phyloP scores from a whole-genome alignment of 2,329 filamentous ascomycete genomes.

The Orbilia brochopaga region DNA sequence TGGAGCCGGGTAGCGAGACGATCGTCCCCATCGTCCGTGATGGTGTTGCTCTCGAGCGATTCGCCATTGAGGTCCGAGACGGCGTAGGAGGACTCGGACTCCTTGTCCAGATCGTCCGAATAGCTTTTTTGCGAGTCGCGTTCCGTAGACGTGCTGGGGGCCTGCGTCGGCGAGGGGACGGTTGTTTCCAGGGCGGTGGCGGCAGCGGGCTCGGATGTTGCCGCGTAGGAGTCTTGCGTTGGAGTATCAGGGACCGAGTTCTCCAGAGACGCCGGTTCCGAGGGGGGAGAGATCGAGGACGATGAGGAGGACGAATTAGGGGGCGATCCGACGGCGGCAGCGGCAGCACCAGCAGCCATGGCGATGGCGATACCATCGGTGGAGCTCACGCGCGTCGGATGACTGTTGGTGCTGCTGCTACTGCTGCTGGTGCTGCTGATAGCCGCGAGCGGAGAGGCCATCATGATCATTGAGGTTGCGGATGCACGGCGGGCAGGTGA shows the following conservation, averaged over 20 bases:
- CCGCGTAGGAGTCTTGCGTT: slow-evolving; percentile 43
- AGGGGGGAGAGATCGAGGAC: slow-evolving; percentile 38
- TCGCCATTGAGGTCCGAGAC: slow-evolving; percentile 50
- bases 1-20: slow-evolving; percentile 47
- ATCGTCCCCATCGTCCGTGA: slow-evolving; percentile 48
- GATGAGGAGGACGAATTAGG: slow-evolving; percentile 23
- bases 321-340: slow-evolving; percentile 22
- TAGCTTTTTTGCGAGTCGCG: slow-evolving; percentile 49
- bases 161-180: slow-evolving; percentile 46
- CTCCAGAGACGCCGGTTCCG: slow-evolving; percentile 46
- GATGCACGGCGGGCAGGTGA: not conserved
- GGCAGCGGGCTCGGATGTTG: slow-evolving; percentile 29
- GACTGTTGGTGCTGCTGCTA: slow-evolving; percentile 3
- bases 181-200: slow-evolving; percentile 21
- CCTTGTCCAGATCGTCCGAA: slow-evolving; percentile 47
- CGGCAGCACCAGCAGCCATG: slow-evolving; percentile 22
- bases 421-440: not conserved
- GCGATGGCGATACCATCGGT: slow-evolving; percentile 39
- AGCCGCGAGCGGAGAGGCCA: not conserved
- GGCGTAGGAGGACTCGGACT: slow-evolving; percentile 47
- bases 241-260: slow-evolving; percentile 49
- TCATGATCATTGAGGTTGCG: not conserved
- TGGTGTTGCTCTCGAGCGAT: slow-evolving; percentile 42
- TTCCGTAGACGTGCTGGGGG: slow-evolving; percentile 44
- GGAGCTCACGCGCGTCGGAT: slow-evolving; percentile 28